A percentile compares a stretch with the other conserved stretches of the same genome.
Evolutionary conservation across 768 basidiomycete genomes (phyloP).

Genomic region (Fibroporia radiculosa): DNA sequence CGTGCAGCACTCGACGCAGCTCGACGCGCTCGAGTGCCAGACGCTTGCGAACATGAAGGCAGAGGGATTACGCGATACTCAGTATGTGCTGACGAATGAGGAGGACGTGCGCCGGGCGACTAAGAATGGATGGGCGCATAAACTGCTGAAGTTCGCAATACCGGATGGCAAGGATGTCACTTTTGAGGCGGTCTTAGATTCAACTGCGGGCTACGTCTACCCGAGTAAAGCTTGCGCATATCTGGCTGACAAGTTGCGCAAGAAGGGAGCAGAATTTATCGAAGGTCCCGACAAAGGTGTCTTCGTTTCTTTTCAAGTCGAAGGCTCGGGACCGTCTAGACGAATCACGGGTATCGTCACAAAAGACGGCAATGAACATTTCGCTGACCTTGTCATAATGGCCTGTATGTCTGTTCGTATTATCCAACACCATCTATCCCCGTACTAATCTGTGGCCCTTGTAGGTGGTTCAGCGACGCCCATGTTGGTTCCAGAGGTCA

Average conservation of each 20-base stretch:
- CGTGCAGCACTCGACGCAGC: constrained; percentile 3
- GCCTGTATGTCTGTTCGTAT: neutral
- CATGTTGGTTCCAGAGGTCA: constrained; percentile 4
- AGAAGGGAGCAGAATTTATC: constrained; percentile 1
- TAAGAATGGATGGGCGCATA: constrained; percentile 2
- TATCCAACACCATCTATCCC: neutral
- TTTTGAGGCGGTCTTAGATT: constrained; percentile 3
- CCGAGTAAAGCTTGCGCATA: constrained; percentile 4
- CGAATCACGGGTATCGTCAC: constrained; percentile 1
- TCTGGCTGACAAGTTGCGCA: constrained; percentile 1
- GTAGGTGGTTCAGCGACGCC: constrained; percentile 5
- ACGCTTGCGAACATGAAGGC: constrained; percentile 3
- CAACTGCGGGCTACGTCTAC: constrained; percentile 2
- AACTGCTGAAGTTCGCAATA: constrained; percentile 3
- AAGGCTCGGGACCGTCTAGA: neutral
- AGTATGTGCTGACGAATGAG: constrained; percentile 1
- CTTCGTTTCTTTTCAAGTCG: neutral
- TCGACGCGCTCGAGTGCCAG: constrained; percentile 1
- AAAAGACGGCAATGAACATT: constrained; percentile 2
- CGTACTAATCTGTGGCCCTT: neutral
- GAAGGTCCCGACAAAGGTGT: constrained; percentile 3
- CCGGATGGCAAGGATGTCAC: constrained; percentile 4
- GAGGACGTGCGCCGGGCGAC: constrained; percentile 1
- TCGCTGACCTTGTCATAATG: constrained; percentile 2
- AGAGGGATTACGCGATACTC: constrained; percentile 2